Conservation (phyloP, 768 basidiomycete species). For the Boletus coccyginus region DNA sequence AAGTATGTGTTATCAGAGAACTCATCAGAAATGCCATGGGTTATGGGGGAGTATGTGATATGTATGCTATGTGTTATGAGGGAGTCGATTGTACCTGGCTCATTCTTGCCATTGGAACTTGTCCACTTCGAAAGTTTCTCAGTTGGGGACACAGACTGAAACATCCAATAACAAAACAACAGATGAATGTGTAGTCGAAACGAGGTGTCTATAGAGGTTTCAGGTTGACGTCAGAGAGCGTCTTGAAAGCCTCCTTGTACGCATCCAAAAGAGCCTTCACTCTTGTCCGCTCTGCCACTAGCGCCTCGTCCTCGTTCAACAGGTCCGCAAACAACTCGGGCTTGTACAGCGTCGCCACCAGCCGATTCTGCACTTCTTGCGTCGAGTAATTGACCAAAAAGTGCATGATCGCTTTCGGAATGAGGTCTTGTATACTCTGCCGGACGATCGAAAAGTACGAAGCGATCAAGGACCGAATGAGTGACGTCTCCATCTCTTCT, state of each 20-base stretch:
- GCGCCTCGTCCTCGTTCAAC: slow-evolving; percentile 91
- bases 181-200: not conserved
- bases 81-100: not conserved
- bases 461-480: slow-evolving; percentile 92
- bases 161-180: not conserved
- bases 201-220: slow-evolving; percentile 49
- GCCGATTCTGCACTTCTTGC: slow-evolving; percentile 92
- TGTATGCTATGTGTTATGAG: too few relatives aligned
- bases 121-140: not conserved
- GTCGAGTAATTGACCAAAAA: slow-evolving; percentile 95
- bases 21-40: too few relatives aligned
- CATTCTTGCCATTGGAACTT: not conserved
- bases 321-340: slow-evolving; percentile 89
- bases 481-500: slow-evolving; percentile 95
- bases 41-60: too few relatives aligned
- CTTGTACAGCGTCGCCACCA: slow-evolving; percentile 94
- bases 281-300: slow-evolving; percentile 89
- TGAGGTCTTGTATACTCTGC: slow-evolving; percentile 93
- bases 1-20: too few relatives aligned
- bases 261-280: slow-evolving; percentile 95
- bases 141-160: not conserved
- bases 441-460: slow-evolving; percentile 96
- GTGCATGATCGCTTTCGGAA: slow-evolving; percentile 99
- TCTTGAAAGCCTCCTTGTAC: slow-evolving; percentile 93
- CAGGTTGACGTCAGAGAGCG: slow-evolving; percentile 75